phyloP scores from a whole-genome alignment of 768 basidiomycete genomes.

The Stropharia rugosoannulata region DNA sequence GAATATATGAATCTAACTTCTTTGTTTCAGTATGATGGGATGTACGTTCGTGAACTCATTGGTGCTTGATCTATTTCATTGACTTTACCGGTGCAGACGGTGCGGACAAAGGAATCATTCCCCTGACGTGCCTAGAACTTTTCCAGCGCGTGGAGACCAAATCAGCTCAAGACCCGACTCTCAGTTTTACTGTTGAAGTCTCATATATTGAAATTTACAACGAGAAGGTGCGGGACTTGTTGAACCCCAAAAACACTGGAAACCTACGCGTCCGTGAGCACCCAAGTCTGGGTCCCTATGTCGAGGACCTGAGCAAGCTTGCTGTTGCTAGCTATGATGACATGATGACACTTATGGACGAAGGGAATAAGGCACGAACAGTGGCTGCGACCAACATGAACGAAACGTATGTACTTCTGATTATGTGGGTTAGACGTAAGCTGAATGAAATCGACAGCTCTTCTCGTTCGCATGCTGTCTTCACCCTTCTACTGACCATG shows the following conservation, averaged over 20 bases:
- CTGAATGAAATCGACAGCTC: constrained; percentile 48
- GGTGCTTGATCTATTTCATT: background rate
- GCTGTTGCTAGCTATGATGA: constrained; percentile 90
- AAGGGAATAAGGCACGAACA: constrained; percentile 97
- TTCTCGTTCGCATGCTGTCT: constrained; percentile 97
- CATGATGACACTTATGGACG: constrained; percentile 99
- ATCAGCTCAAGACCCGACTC: constrained; percentile 58
- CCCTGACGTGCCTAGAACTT: constrained; percentile 90
- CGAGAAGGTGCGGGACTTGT: constrained; percentile 95
- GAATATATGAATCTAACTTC: background rate
- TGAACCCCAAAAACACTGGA: constrained; percentile 96
- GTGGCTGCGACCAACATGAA: constrained; percentile 99
- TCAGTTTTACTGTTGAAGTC: constrained; percentile 93
- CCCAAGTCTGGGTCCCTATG: constrained; percentile 95
- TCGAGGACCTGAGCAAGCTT: constrained; percentile 94
- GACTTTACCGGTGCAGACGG: constrained; percentile 56
- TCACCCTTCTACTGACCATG: constrained; percentile 93
- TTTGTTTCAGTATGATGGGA: constrained; percentile 83
- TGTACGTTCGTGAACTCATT: constrained; percentile 52
- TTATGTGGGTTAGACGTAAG: background rate
- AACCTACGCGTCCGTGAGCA: constrained; percentile 97
- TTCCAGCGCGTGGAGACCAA: constrained; percentile 80
- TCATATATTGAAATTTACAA: constrained; percentile 99
- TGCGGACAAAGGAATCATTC: constrained; percentile 95
- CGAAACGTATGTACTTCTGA: constrained; percentile 68